Conservation (phyloP, 2,329 filamentous ascomycete species). For the Podosphaera leucotricha region DNA sequence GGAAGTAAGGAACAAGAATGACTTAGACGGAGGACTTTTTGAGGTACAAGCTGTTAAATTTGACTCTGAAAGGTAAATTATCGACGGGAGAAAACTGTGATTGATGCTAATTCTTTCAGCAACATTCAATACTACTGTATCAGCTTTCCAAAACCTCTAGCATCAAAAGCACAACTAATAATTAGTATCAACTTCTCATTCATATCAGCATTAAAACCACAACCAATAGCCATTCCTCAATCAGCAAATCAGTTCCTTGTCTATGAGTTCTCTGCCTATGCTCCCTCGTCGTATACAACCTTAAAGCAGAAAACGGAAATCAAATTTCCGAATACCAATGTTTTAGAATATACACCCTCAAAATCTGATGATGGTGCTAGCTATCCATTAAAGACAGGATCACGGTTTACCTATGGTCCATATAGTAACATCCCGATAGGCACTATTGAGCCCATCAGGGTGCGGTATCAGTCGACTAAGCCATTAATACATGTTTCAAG, state of each 20-base stretch:
- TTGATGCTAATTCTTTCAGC: conserved; percentile 21
- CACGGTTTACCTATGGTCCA: conserved; percentile 72
- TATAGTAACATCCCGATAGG: conserved; percentile 67
- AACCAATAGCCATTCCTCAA: conserved; percentile 66
- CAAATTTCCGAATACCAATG: conserved; percentile 55
- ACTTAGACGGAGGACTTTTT: conserved; percentile 42
- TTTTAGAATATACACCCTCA: conserved; percentile 64
- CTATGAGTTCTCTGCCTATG: conserved; percentile 70
- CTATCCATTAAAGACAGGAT: conserved; percentile 58
- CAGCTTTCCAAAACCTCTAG: conserved; percentile 50
- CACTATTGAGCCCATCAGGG: conserved; percentile 43
- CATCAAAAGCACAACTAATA: conserved; percentile 56
- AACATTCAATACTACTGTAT: conserved; percentile 66
- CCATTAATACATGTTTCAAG: conserved; percentile 58
- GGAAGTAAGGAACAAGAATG: conserved; percentile 84
- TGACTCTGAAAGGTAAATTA: conserved; percentile 29
- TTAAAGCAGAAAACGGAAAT: conserved; percentile 92
- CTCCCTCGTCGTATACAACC: conserved; percentile 61
- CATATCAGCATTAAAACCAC: conserved; percentile 54
- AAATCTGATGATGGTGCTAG: conserved; percentile 31
- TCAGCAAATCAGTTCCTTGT: conserved; percentile 66
- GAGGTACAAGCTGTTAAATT: conserved; percentile 42
- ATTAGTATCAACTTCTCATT: conserved; percentile 69
- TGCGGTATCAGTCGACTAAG: conserved; percentile 91
- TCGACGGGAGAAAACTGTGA: conserved; percentile 1